Conservation (phyloP, 495 filamentous ascomycete genomes). For the Margaritispora aquatica region DNA sequence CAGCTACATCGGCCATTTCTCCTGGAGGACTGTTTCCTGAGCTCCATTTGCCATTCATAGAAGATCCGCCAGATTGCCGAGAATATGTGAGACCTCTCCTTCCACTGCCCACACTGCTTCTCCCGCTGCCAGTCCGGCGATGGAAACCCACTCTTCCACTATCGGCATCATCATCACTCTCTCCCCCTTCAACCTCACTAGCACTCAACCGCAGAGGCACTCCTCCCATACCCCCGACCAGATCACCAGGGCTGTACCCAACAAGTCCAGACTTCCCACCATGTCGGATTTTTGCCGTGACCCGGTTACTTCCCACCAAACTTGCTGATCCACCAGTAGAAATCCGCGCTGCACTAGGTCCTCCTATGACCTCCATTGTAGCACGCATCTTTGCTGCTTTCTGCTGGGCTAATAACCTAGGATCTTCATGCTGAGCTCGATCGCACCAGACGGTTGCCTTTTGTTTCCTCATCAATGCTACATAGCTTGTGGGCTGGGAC, state of each 20-base stretch:
- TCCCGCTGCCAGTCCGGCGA: conserved; percentile 64
- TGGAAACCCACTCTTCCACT: conserved; percentile 55
- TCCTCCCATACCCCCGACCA: conserved; percentile 63
- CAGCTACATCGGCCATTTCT: conserved; percentile 21
- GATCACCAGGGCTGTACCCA: conserved; percentile 66
- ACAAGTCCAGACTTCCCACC: conserved; percentile 65
- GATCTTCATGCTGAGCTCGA: conserved; percentile 87
- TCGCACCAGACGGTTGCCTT: conserved; percentile 99
- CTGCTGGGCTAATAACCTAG: conserved; percentile 71
- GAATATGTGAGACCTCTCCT: conserved; percentile 28
- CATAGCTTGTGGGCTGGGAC: conserved; percentile 66
- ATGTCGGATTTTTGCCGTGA: conserved; percentile 77
- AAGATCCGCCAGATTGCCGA: conserved; percentile 26
- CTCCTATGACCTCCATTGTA: conserved; percentile 68
- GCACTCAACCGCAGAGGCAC: conserved; percentile 90
- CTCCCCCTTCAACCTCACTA: conserved; percentile 85
- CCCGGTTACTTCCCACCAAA: conserved; percentile 34
- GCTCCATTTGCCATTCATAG: conserved; percentile 50
- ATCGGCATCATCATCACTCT: conserved; percentile 65
- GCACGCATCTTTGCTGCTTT: conserved; percentile 79
- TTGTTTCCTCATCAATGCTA: conserved; percentile 88
- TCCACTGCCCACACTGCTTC: conserved; percentile 69
- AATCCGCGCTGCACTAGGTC: conserved; percentile 14
- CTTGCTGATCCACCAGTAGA: conserved; percentile 19
- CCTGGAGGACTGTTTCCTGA: conserved; percentile 61